Percentiles rank a stretch among this genome's conserved stretches.
phyloP scores from a whole-genome alignment of 768 basidiomycete genomes.

The Omphalotus guepiniiformis region DNA sequence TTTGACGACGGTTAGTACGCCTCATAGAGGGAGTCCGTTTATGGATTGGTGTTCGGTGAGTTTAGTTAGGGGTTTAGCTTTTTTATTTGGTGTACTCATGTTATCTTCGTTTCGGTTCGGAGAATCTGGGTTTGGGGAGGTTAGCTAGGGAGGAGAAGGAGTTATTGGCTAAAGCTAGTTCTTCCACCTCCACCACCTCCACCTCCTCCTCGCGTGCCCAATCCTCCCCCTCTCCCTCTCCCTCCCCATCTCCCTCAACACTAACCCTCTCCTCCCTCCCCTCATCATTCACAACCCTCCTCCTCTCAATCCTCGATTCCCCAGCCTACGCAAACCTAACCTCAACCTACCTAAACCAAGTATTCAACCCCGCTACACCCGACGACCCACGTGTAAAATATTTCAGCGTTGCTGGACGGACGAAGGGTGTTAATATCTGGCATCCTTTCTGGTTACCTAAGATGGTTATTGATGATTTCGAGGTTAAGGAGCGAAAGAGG shows the following conservation, averaged over 20 bases:
- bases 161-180: neutral
- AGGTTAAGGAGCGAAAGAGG: conserved; percentile 52
- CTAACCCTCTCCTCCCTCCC: conserved; percentile 64
- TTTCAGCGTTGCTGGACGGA: conserved; percentile 85
- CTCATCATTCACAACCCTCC: conserved; percentile 79
- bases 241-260: conserved; percentile 43
- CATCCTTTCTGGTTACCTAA: conserved; percentile 98
- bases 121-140: conserved; percentile 89
- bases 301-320: conserved; percentile 88
- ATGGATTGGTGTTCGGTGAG: conserved; percentile 98
- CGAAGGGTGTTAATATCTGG: conserved; percentile 63
- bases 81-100: conserved; percentile 7
- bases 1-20: conserved; percentile 86
- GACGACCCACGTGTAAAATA: conserved; percentile 83
- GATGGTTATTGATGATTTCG: conserved; percentile 84
- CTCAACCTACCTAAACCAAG: conserved; percentile 69
- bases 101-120: conserved; percentile 40
- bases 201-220: conserved; percentile 21
- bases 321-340: conserved; percentile 96
- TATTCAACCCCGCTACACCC: conserved; percentile 82
- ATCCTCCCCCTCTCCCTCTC: conserved; percentile 37
- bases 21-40: conserved; percentile 94
- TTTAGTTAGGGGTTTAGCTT: neutral
- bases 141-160: conserved; percentile 1
- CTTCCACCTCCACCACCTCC: conserved; percentile 2